Conservation (phyloP, 2,329 filamentous ascomycete species). For the Botrytis sinoallii region DNA sequence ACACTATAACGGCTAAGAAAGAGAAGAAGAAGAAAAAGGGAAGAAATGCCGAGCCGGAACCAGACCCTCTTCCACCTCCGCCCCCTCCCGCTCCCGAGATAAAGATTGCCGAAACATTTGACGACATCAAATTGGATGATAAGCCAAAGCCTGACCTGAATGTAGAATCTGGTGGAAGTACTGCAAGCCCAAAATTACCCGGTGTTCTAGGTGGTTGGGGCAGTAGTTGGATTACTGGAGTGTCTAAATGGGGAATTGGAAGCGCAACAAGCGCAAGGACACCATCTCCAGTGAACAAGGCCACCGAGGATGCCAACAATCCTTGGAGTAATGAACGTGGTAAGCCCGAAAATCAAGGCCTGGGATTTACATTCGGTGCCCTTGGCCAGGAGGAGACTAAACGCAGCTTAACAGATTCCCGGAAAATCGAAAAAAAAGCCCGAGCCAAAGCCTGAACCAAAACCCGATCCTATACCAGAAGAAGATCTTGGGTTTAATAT, state of each 20-base stretch:
- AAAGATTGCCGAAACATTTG: conserved; percentile 53
- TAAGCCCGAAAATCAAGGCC: conserved; percentile 54
- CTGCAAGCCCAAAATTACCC: conserved; percentile 39
- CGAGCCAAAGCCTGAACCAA: conserved; percentile 33
- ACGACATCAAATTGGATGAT: conserved; percentile 67
- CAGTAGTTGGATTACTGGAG: conserved; percentile 55
- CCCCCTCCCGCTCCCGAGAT: conserved; percentile 34
- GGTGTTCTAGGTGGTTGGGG: conserved; percentile 57
- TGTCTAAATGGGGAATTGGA: conserved; percentile 39
- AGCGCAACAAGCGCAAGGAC: conserved; percentile 19
- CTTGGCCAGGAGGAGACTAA: conserved; percentile 43
- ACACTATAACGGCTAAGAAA: conserved; percentile 8
- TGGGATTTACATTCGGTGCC: conserved; percentile 48
- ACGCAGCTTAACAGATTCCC: conserved; percentile 29
- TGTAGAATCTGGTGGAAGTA: conserved; percentile 47
- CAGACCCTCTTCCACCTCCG: conserved; percentile 18
- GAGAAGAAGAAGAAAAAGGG: conserved; percentile 53
- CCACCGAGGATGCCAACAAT: conserved; percentile 45
- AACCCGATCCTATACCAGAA: conserved; percentile 31
- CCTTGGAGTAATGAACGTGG: conserved; percentile 48
- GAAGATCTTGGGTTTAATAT: conserved; percentile 40
- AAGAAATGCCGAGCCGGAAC: conserved; percentile 35
- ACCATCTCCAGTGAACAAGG: conserved; percentile 27
- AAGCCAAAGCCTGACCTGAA: conserved; percentile 56
- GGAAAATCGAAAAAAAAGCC: background rate